Conservation (phyloP, 495 filamentous ascomycete genomes). For the Penicillium subrubescens region DNA sequence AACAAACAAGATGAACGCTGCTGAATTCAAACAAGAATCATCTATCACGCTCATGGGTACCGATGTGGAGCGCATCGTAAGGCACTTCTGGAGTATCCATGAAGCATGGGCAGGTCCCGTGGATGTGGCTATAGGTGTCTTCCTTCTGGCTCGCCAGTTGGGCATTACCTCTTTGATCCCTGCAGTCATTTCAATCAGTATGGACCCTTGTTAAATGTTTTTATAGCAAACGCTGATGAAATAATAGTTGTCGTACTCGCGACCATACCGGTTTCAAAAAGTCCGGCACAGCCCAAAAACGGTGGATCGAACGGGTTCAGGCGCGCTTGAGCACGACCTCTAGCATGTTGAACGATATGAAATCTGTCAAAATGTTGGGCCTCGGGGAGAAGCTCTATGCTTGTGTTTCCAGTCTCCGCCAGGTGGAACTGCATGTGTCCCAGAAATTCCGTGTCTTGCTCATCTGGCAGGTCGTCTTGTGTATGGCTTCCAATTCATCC, state of each 20-base stretch:
- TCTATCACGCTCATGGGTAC: constrained; percentile 59
- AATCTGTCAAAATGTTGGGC: constrained; percentile 48
- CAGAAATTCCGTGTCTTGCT: constrained; percentile 19
- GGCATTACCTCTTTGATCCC: constrained; percentile 48
- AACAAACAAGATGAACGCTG: constrained; percentile 29
- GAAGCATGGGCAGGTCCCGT: constrained; percentile 54
- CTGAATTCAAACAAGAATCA: constrained; percentile 39
- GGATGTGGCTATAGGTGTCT: constrained; percentile 54
- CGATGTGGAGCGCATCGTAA: constrained; percentile 47
- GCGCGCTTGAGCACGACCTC: constrained; percentile 34
- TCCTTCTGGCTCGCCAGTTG: constrained; percentile 53
- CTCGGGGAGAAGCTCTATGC: constrained; percentile 22
- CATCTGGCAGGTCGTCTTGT: constrained; percentile 16
- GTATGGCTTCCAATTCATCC: constrained; percentile 8
- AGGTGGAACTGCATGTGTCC: constrained; percentile 21
- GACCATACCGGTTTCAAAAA: constrained; percentile 15
- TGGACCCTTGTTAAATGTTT: constrained; percentile 24
- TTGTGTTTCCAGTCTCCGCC: constrained; percentile 12
- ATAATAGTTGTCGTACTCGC: constrained; percentile 17
- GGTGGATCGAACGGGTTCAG: constrained; percentile 43
- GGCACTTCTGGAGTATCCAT: constrained; percentile 39
- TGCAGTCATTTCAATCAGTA: constrained; percentile 46
- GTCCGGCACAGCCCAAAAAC: constrained; percentile 22
- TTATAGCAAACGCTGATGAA: neutral
- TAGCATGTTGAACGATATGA: constrained; percentile 42